These are phyloP conservation scores for Kandelia obovata DNA, from an alignment of 345 rosid species.

Conservation along the genomic window DNA sequence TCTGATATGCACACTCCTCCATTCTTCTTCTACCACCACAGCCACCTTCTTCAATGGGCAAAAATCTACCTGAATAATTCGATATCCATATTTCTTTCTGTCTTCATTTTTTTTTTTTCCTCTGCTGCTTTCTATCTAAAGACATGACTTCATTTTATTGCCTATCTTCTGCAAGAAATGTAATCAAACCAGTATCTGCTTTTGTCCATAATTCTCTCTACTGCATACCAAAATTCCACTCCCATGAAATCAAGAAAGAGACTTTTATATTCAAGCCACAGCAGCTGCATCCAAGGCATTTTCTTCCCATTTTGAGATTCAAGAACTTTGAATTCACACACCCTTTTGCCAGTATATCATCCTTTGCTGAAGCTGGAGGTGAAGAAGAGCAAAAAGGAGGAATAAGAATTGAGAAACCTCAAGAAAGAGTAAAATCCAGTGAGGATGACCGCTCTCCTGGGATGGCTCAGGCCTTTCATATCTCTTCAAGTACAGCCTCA, in stretches of 20 bases:
- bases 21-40: constrained; percentile 4
- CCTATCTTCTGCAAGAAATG: constrained; percentile 53
- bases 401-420: constrained; percentile 27
- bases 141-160: constrained; percentile 63
- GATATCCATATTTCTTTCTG: constrained; percentile 6
- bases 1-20: constrained; percentile 7
- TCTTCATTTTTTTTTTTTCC: not conserved
- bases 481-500: constrained; percentile 66
- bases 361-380: constrained; percentile 62
- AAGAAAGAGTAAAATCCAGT: constrained; percentile 23
- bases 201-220: constrained; percentile 35
- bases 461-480: constrained; percentile 77
- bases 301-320: constrained; percentile 28
- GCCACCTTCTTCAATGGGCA: constrained; percentile 18
- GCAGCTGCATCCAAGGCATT: constrained; percentile 30
- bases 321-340: constrained; percentile 28
- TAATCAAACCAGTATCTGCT: constrained; percentile 24
- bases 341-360: constrained; percentile 66
- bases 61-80: constrained; percentile 22
- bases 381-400: constrained; percentile 42
- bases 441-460: constrained; percentile 45
- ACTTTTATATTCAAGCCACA: constrained; percentile 26
- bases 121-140: not conserved
- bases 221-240: constrained; percentile 34
- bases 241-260: constrained; percentile 30